Conservation (phyloP, 1,139 yeast species). For the Lodderomyces oxycetoniae region DNA sequence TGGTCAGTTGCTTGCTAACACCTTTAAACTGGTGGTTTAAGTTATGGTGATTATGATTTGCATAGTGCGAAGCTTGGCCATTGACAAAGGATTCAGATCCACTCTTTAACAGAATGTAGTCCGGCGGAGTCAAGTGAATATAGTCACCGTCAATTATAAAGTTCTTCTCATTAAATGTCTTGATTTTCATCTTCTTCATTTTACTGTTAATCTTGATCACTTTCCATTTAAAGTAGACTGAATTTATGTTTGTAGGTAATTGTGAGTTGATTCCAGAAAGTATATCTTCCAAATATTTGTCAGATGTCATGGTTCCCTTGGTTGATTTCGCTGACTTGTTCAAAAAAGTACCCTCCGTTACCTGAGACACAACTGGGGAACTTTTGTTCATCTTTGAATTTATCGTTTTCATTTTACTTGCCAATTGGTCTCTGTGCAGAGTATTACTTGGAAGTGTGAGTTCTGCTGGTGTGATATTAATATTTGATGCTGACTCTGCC, state of each 20-base stretch:
- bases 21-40: conserved; percentile 40
- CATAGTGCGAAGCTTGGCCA: not conserved
- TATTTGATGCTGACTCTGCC: conserved; percentile 2
- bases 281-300: conserved; percentile 34
- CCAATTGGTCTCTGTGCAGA: conserved; percentile 24
- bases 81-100: conserved; percentile 15
- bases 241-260: conserved; percentile 35
- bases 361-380: not conserved
- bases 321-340: conserved; percentile 1
- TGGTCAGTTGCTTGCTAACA: conserved; percentile 44
- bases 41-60: conserved; percentile 23
- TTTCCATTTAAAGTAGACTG: conserved; percentile 53
- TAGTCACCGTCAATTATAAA: conserved; percentile 92
- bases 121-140: conserved; percentile 82
- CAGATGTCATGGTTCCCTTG: conserved; percentile 15
- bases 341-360: not conserved
- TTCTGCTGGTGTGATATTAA: conserved; percentile 28
- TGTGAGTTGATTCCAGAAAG: conserved; percentile 30
- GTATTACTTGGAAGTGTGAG: conserved; percentile 24
- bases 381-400: conserved; percentile 6
- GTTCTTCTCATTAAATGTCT: conserved; percentile 63
- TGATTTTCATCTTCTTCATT: conserved; percentile 61
- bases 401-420: conserved; percentile 16
- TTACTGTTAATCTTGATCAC: conserved; percentile 90
- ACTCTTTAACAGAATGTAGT: conserved; percentile 48